Conservation (phyloP, 495 filamentous ascomycete species). For the Penicillium maclennaniae region DNA sequence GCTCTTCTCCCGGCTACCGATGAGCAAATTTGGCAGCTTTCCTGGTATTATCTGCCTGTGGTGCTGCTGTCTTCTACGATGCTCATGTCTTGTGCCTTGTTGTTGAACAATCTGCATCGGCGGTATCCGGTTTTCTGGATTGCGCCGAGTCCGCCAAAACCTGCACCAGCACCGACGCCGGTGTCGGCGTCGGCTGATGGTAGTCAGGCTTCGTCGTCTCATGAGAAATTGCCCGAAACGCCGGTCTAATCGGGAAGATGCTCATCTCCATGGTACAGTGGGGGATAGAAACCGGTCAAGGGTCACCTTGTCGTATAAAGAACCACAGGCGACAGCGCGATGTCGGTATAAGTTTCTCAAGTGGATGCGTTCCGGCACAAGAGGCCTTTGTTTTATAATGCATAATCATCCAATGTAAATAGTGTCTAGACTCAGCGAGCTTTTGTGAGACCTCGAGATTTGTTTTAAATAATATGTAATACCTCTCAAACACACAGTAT, state of each 20-base stretch:
- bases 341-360: too few species aligned
- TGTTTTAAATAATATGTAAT: too few species aligned
- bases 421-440: too few species aligned
- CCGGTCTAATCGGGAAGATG: slow-evolving; percentile 3
- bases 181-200: neutral
- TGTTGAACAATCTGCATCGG: slow-evolving; percentile 71
- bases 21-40: slow-evolving; percentile 50
- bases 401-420: too few species aligned
- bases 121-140: slow-evolving; percentile 72
- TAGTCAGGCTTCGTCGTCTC: slow-evolving; percentile 1
- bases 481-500: too few species aligned
- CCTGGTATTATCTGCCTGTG: slow-evolving; percentile 65
- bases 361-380: too few species aligned
- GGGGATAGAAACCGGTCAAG: neutral
- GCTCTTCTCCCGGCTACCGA: slow-evolving; percentile 68
- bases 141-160: slow-evolving; percentile 18
- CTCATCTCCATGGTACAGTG: neutral
- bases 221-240: slow-evolving; percentile 6
- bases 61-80: slow-evolving; percentile 59
- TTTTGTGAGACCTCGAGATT: too few species aligned
- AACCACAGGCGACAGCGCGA: too few species aligned
- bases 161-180: neutral
- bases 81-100: slow-evolving; percentile 56
- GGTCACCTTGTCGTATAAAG: too few species aligned
- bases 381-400: too few species aligned